Base-by-base conservation (phyloP, 1,139 yeast species). In the Debaryomyces psychrophilus region DNA sequence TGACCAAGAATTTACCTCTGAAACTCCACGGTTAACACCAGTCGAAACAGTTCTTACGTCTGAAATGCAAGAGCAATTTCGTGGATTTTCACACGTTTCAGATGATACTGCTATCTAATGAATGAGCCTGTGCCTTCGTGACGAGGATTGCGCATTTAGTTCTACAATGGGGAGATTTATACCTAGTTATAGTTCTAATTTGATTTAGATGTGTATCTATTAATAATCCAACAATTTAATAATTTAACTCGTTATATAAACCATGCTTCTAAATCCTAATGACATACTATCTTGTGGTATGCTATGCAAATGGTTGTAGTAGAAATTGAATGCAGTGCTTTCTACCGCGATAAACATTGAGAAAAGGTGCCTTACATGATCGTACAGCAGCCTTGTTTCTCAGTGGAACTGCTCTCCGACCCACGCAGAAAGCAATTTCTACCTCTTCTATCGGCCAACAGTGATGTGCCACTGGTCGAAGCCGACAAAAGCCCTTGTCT, bases 1-100 rank as follows among this genome's bases (percentile, higher is more conserved):
- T 62, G 99, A 93, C 68, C 87, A 85, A 60, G 98, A 93, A 63
- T 93, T 93, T 63, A 93, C 99, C 0, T 82, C 90, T 1, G 98
- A 95, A 62, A 88, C 95, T 27, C 98, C 99, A 33, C 85, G 96
- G 44, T 77, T 93, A 67, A 93, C 99, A 0, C 99, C 99, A 1
- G 93, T 93, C 42, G 93, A 89, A 50, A 86, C 96, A 14, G 85
- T 88, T 4, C 76, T 93, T 62, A 87, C 95, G 12, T 83, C 95
- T 1, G 83, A 85, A 37, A 87, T 88, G 84, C 99, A 93, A 74
- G 97, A 93, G 60, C 95, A 90, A 71, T 93, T 93, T 78, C 83
- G 98, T 60, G 99, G 99, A 3, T 93, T 93, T 68, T 89, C 97
- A 1, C 93, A 90, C 64, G 82, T 90, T 60, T 82, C 89, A 37